A percentile compares a stretch with the other conserved stretches of the same genome.
phyloP scores from a whole-genome alignment of 305 asterid species.

The Rubia tinctorum region DNA sequence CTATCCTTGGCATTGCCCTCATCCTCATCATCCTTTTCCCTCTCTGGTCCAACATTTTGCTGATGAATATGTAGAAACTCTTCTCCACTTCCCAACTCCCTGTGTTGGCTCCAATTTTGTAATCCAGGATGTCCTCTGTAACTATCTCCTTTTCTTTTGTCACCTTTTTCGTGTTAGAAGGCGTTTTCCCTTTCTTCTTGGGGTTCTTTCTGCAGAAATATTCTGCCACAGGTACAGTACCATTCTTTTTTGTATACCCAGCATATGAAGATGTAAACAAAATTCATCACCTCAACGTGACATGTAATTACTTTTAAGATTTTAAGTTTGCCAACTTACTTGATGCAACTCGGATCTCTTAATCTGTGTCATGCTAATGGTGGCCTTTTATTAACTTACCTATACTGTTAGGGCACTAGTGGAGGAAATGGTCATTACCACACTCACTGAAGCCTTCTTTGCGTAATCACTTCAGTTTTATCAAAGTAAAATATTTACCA shows the following conservation, averaged over 20 bases:
- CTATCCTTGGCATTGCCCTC: conserved; percentile 22
- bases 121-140: background rate
- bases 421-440: too few relatives aligned
- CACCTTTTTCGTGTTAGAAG: too few relatives aligned
- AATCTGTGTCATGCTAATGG: too few relatives aligned
- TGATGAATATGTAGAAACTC: conserved; percentile 14
- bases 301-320: background rate
- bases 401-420: too few relatives aligned
- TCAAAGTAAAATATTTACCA: too few relatives aligned
- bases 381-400: too few relatives aligned
- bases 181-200: too few relatives aligned
- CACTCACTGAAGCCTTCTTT: too few relatives aligned
- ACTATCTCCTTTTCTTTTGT: background rate
- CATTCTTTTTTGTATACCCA: background rate
- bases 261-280: background rate
- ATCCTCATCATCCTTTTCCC: conserved; percentile 30
- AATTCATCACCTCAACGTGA: too few relatives aligned
- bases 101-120: background rate
- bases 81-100: too few relatives aligned
- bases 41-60: conserved; percentile 28
- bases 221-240: background rate
- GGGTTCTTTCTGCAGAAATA: too few relatives aligned
- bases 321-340: background rate
- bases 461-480: too few relatives aligned
- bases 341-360: background rate